phyloP scores from a whole-genome alignment of 805 yeast species.

The Kluyveromyces wickerhamii region DNA sequence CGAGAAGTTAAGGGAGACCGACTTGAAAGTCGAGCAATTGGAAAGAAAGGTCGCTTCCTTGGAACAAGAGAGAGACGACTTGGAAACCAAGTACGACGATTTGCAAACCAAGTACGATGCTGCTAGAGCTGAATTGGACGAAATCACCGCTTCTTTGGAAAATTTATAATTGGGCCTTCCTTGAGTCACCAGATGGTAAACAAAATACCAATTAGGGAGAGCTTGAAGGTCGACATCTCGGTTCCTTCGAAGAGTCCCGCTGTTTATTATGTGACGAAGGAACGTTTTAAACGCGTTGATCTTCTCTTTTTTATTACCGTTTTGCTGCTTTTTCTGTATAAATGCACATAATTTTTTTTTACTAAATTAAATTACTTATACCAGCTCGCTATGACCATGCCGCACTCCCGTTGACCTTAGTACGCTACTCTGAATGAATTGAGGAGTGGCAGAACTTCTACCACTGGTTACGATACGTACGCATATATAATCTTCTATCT shows the following conservation, averaged over 20 bases:
- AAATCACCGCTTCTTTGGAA: constrained; percentile 93
- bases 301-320: constrained; percentile 4
- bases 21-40: constrained; percentile 90
- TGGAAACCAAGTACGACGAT: constrained; percentile 89
- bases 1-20: constrained; percentile 89
- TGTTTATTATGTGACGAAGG: neutral
- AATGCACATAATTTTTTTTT: neutral
- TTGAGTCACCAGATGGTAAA: too few species aligned
- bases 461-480: too few species aligned
- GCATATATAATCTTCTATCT: too few species aligned
- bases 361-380: too few species aligned
- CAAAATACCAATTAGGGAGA: too few species aligned
- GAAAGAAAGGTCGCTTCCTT: constrained; percentile 89
- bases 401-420: too few species aligned
- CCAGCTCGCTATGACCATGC: too few species aligned
- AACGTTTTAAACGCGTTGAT: constrained; percentile 1
- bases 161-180: constrained; percentile 23
- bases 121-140: constrained; percentile 91
- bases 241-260: too few species aligned
- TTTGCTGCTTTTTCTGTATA: constrained; percentile 1
- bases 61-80: constrained; percentile 84
- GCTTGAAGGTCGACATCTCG: too few species aligned
- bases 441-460: too few species aligned
- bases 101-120: constrained; percentile 69
- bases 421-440: too few species aligned